phyloP scores from a whole-genome alignment of 345 rosid genomes.

The Excoecaria agallocha region DNA sequence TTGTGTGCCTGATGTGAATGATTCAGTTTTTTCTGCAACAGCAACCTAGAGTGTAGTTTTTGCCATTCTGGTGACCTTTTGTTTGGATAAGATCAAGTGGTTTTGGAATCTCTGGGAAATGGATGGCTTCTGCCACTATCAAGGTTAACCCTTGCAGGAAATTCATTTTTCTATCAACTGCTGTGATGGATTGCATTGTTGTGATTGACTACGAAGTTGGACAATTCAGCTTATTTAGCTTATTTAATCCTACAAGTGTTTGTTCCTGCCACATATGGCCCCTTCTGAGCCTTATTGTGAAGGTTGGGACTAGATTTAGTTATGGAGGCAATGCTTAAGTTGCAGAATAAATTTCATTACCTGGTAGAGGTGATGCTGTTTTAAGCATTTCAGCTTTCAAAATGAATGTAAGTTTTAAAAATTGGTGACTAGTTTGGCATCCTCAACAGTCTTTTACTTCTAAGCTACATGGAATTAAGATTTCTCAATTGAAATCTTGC shows the following conservation, averaged over 20 bases:
- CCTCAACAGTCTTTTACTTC: too few species aligned
- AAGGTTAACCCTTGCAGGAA: neutral
- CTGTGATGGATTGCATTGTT: neutral
- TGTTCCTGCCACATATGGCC: neutral
- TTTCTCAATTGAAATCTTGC: too few species aligned
- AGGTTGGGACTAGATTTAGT: neutral
- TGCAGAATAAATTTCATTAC: too few species aligned
- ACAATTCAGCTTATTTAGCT: neutral
- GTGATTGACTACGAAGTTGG: constrained; percentile 3
- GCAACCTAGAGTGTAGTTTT: neutral
- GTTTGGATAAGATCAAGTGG: neutral
- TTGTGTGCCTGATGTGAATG: neutral
- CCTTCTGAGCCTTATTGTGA: neutral
- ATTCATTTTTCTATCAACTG: neutral
- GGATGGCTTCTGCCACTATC: neutral
- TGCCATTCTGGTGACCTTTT: neutral
- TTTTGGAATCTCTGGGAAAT: neutral
- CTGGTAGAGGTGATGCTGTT: too few species aligned
- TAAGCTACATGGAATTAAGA: too few species aligned
- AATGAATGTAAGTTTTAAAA: too few species aligned
- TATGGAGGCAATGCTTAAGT: too few species aligned
- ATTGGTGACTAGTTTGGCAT: too few species aligned
- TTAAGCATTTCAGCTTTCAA: too few species aligned
- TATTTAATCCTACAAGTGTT: neutral
- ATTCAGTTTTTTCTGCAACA: neutral